These are phyloP conservation scores for Daucus carota DNA, from an alignment of 129 eudicot species.

Conservation along the genomic window DNA sequence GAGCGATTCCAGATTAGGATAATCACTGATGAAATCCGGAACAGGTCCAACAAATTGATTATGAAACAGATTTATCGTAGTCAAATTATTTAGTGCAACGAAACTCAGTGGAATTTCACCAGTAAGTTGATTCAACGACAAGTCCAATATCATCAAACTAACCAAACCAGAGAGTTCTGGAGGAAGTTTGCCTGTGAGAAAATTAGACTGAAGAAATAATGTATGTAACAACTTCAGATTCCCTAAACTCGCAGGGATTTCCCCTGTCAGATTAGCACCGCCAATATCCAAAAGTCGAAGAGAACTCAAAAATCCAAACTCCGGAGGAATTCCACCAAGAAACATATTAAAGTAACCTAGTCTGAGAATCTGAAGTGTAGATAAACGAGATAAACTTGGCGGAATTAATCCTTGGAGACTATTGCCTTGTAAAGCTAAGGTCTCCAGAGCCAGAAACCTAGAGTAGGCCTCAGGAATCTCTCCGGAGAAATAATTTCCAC, in stretches of 20 bases:
- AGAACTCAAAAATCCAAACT: constrained; percentile 44
- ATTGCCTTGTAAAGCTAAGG: constrained; percentile 51
- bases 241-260: constrained; percentile 59
- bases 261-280: constrained; percentile 55
- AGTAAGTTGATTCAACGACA: constrained; percentile 40
- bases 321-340: constrained; percentile 74
- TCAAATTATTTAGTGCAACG: constrained; percentile 37
- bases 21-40: constrained; percentile 63
- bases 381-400: constrained; percentile 35
- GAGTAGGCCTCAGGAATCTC: constrained; percentile 59
- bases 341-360: constrained; percentile 57
- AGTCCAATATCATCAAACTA: constrained; percentile 60
- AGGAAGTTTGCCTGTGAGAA: constrained; percentile 60
- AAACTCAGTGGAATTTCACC: constrained; percentile 75
- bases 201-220: constrained; percentile 57
- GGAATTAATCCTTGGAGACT: constrained; percentile 58
- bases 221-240: constrained; percentile 46
- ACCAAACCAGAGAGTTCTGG: constrained; percentile 40
- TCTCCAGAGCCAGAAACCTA: constrained; percentile 29
- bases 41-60: constrained; percentile 66
- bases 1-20: constrained; percentile 65
- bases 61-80: constrained; percentile 41
- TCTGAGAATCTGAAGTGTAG: constrained; percentile 29
- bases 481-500: constrained; percentile 75
- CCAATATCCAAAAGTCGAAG: constrained; percentile 41